phyloP scores from a whole-genome alignment of 108 stramenopile species.

The Aureococcus anophagefferens region DNA sequence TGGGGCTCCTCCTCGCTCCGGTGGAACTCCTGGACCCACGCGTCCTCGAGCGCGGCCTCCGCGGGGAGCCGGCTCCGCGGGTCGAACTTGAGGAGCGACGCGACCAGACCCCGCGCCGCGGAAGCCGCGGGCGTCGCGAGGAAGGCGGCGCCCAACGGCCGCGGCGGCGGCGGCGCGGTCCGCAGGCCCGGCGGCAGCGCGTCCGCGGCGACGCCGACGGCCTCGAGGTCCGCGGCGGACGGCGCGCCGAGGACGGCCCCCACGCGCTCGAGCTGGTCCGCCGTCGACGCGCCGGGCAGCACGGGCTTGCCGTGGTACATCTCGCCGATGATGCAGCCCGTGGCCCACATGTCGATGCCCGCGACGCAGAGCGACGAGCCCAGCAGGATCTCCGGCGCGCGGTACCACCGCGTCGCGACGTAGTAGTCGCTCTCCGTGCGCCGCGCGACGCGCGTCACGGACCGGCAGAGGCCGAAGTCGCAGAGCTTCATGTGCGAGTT shows the following conservation, averaged over 20 bases:
- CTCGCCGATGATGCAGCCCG: slow-evolving; percentile 96
- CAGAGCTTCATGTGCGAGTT: slow-evolving; percentile 52
- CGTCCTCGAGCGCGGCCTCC: slow-evolving; percentile 32
- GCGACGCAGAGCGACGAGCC: slow-evolving; percentile 75
- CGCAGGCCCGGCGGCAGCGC: no score
- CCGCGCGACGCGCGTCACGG: no score
- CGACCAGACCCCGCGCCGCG: slow-evolving; percentile 8
- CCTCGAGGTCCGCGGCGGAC: neutral
- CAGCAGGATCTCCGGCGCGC: slow-evolving; percentile 91
- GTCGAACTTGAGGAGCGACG: slow-evolving; percentile 38
- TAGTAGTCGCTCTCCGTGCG: slow-evolving; percentile 47
- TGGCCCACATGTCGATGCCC: slow-evolving; percentile 86
- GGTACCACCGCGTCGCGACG: slow-evolving; percentile 95
- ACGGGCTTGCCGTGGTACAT: slow-evolving; percentile 80
- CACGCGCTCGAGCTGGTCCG: slow-evolving; percentile 63
- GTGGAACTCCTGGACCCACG: slow-evolving; percentile 47
- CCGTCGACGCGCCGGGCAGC: slow-evolving; percentile 71
- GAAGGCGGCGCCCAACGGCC: slow-evolving; percentile 41
- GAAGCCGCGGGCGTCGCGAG: slow-evolving; percentile 35
- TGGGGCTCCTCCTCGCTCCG: slow-evolving; percentile 29
- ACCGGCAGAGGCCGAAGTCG: slow-evolving; percentile 38
- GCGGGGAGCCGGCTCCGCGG: slow-evolving; percentile 32
- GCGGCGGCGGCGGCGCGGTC: slow-evolving; percentile 40
- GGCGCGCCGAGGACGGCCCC: neutral
- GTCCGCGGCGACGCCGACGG: no score